phyloP scores from a whole-genome alignment of 371 early-diverging fungal species.

The Nematocida minor region DNA sequence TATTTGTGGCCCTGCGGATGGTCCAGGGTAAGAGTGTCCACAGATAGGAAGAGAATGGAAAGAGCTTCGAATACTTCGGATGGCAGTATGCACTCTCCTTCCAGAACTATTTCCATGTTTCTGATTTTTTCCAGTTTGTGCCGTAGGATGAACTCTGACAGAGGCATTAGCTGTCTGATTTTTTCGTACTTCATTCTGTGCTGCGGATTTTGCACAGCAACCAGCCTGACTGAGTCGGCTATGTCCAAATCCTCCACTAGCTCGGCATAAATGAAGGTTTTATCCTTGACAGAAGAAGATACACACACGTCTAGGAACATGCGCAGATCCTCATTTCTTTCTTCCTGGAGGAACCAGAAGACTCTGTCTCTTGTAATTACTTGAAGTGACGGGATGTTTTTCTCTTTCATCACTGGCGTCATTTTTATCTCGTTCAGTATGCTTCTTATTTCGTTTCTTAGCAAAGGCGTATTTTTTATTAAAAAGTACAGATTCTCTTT shows the following conservation, averaged over 20 bases:
- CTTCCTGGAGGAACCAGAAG: not conserved
- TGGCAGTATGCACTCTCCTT: not conserved
- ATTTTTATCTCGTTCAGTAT: not conserved
- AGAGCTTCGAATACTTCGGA: not conserved
- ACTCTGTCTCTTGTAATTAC: not conserved
- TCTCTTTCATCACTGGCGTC: not conserved
- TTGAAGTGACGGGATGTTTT: not conserved
- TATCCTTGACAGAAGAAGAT: no score
- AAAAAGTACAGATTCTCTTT: constrained; percentile 10
- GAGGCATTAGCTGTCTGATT: no score
- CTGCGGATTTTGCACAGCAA: no score
- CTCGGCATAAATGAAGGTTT: no score
- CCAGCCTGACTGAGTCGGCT: no score
- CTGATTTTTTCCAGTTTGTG: no score
- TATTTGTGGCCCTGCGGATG: not conserved
- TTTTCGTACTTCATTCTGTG: no score
- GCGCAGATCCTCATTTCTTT: not conserved
- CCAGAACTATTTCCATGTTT: no score
- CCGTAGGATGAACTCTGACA: no score
- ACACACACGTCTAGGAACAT: not conserved
- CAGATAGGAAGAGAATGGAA: not conserved
- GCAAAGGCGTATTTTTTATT: not conserved
- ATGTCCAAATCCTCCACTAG: no score
- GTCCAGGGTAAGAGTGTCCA: not conserved
- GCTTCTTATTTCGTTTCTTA: not conserved